Conservation (phyloP, 2,329 filamentous ascomycete genomes). For the Colletotrichum sojae region DNA sequence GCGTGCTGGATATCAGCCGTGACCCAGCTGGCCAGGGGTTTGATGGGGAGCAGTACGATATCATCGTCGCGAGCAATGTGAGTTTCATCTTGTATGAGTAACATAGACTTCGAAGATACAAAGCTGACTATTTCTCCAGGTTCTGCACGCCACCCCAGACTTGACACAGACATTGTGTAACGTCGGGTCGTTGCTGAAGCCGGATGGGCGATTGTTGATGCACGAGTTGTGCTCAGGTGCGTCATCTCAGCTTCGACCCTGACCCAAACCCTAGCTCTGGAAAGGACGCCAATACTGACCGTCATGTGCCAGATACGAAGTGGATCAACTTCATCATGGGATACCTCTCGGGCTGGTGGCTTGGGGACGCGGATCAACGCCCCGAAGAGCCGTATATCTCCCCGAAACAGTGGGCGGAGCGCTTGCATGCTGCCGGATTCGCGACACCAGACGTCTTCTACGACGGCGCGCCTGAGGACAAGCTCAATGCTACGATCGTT, state of each 20-base stretch:
- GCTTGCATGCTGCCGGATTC: slow-evolving; percentile 17
- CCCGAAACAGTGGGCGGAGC: slow-evolving; percentile 1
- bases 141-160: slow-evolving; percentile 25
- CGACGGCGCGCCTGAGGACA: not conserved
- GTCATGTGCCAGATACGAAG: slow-evolving; percentile 41
- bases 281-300: not conserved
- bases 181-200: slow-evolving; percentile 10
- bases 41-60: slow-evolving; percentile 49
- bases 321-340: slow-evolving; percentile 50
- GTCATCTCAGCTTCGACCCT: not conserved
- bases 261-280: no score
- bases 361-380: slow-evolving; percentile 47
- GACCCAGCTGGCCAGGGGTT: slow-evolving; percentile 51
- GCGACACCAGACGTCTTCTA: not conserved
- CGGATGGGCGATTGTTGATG: slow-evolving; percentile 22
- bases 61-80: slow-evolving; percentile 54
- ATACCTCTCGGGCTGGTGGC: slow-evolving; percentile 43
- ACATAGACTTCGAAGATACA: not conserved
- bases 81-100: not conserved
- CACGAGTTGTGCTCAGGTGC: slow-evolving; percentile 25
- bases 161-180: slow-evolving; percentile 19
- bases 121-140: not conserved
- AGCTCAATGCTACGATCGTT: slow-evolving; percentile 22
- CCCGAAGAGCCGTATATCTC: slow-evolving; percentile 46
- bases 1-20: slow-evolving; percentile 46